These are phyloP conservation scores for Nannochloropsis gaditana DNA, from an alignment of 108 stramenopile genomes.

Conservation along the genomic window DNA sequence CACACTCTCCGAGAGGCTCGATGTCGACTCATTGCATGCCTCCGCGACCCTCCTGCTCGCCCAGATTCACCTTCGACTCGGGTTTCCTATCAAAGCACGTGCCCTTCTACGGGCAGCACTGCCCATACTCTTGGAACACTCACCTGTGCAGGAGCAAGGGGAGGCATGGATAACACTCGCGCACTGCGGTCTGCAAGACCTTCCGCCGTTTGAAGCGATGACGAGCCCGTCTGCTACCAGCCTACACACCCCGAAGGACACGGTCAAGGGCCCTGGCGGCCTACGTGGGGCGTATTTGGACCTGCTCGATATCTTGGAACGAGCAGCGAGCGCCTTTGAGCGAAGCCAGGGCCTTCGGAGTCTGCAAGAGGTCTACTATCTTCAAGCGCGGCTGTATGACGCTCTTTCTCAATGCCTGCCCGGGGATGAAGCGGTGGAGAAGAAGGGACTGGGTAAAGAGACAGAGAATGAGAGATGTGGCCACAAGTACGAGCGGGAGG, in stretches of 20 bases:
- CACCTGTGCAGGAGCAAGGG: constrained; percentile 61
- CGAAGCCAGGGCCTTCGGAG: background rate
- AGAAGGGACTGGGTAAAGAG: background rate
- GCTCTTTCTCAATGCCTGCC: background rate
- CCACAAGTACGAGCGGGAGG: background rate
- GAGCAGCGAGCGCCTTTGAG: background rate
- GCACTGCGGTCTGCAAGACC: constrained; percentile 57
- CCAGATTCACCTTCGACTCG: constrained; percentile 58
- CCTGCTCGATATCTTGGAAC: background rate
- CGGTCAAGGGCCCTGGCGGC: too few species aligned
- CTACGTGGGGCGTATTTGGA: too few species aligned
- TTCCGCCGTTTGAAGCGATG: too few species aligned
- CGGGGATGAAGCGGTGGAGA: background rate
- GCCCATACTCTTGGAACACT: constrained; percentile 62
- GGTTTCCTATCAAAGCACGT: constrained; percentile 57
- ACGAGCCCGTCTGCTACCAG: too few species aligned
- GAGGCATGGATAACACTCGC: constrained; percentile 69
- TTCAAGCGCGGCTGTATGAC: background rate
- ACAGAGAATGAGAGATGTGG: background rate
- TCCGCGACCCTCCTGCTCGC: constrained; percentile 60
- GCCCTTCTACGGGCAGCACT: constrained; percentile 60
- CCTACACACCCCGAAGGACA: too few species aligned
- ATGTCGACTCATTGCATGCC: constrained; percentile 70
- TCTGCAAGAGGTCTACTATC: background rate
- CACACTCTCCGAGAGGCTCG: constrained; percentile 53